Evolutionary conservation across 495 filamentous ascomycete genomes (phyloP), one percentile per base, ranked within the genome.

Genomic region (Tuber brumale): DNA sequence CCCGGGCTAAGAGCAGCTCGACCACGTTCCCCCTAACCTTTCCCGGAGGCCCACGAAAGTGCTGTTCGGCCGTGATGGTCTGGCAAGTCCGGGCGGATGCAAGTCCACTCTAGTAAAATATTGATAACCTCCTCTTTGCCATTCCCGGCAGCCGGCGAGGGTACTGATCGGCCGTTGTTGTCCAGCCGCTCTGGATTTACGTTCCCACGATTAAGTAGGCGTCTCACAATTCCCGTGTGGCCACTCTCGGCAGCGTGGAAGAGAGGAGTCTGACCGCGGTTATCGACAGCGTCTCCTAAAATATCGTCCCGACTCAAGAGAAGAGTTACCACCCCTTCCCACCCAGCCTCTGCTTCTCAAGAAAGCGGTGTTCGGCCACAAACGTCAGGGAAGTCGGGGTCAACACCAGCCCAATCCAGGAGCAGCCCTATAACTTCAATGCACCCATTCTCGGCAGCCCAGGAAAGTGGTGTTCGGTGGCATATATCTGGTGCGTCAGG

Each of bases 241-340:
- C 82, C 82, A 9, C 71, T 71, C 42, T 0, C 12, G 39, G 80
- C 77, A 61, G 81, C 81, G 0, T 7, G n/a, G 41, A 74, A 82
- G 5, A 83, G 74, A 31, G 81, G 79, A 37, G 81, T 79, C 31
- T 19, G 69, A 0, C 79, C 76, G 43, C 70, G 0, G 8, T 19
- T 73, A 42, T 81, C 79, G 44, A 71, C 69, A 31, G 72, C 42
- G 66, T 83, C 45, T 14, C 39, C 57, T 35, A 77, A 74, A 41
- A 74, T 74, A 35, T 69, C 57, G 31, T 27, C n/a, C 37, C 51
- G 43, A 2, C 75, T 71, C 72, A 83, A 80, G 19, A 84, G 73
- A 23, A 82, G n/a, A 46, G 75, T 35, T 39, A 85, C 83, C 14
- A 78, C 78, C 35, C 57, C 69, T 70, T 74, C 78, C 43, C 77